Evolutionary conservation across 2,329 filamentous ascomycete genomes (phyloP), one percentile per base, ranked within the genome.

Genomic region (Aciculosporium take): DNA sequence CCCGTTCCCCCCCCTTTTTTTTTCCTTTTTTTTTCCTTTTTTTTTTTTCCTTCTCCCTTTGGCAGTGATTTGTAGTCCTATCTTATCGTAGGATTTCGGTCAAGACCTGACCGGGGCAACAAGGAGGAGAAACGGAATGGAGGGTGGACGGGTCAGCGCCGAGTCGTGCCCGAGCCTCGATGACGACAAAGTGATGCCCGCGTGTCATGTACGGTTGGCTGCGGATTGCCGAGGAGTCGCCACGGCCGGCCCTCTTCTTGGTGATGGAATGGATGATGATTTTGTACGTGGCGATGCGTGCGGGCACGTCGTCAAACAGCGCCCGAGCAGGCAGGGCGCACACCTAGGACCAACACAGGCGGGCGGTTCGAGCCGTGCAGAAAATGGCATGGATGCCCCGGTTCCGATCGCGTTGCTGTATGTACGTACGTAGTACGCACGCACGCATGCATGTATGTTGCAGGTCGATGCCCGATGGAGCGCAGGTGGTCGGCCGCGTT

Each of bases 41-140:
- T n/a, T n/a, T n/a, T n/a, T n/a, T n/a, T n/a, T n/a, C n/a, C n/a
- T n/a, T n/a, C n/a, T n/a, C n/a, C n/a, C n/a, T n/a, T n/a, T 42
- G 31, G 24, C 33, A n/a, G 45, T 45, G 50, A 46, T 49, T n/a
- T n/a, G n/a, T n/a, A n/a, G n/a, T n/a, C n/a, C 27, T 45, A 45
- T 46, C 42, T 39, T 49, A 46, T 49, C 46, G 45, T 40, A 37
- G 23, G 30, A 42, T 40, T 17, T 44, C 36, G 45, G 42, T 43
- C 37, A 44, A 39, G 31, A 25, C 13, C 36, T 38, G 40, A 46
- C 41, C 39, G 38, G 41, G 25, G n/a, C n/a, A n/a, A n/a, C n/a
- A n/a, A n/a, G n/a, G n/a, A n/a, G n/a, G n/a, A n/a, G n/a, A n/a
- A n/a, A n/a, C n/a, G n/a, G n/a, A n/a, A n/a, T n/a, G n/a, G 41